Evolutionary conservation across 2,329 filamentous ascomycete genomes (phyloP).

Genomic region (Thielaviopsis punctulata): DNA sequence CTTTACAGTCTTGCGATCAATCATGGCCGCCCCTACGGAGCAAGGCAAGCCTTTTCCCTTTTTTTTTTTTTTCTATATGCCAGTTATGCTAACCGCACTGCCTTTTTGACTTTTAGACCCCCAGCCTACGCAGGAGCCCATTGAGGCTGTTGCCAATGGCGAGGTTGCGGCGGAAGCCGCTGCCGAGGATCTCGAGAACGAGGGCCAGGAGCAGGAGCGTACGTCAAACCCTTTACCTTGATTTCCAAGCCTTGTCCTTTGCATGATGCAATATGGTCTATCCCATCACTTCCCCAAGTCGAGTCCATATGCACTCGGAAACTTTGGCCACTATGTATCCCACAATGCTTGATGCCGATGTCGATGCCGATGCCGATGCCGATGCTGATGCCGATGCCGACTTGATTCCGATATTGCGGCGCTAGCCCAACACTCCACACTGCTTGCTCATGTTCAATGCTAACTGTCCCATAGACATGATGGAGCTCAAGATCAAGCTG

Average conservation of each 20-base stretch:
- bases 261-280: too few relatives aligned
- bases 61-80: background rate
- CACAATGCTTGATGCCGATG: background rate
- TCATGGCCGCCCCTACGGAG: slow-evolving; percentile 7
- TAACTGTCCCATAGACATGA: slow-evolving; percentile 5
- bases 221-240: background rate
- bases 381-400: too few relatives aligned
- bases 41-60: slow-evolving; percentile 1
- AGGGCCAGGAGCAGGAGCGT: slow-evolving; percentile 6
- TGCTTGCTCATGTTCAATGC: background rate
- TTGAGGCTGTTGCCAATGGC: slow-evolving; percentile 2
- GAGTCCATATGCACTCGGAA: too few relatives aligned
- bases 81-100: slow-evolving; percentile 3
- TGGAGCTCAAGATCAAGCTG: slow-evolving; percentile 10
- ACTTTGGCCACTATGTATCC: background rate
- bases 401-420: background rate
- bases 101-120: background rate
- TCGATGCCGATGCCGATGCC: background rate
- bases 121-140: slow-evolving; percentile 5
- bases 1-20: slow-evolving; percentile 5
- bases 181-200: slow-evolving; percentile 3
- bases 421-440: background rate
- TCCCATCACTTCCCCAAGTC: too few relatives aligned
- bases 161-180: background rate
- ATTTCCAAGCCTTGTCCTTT: too few relatives aligned